Evolutionary conservation across 2,329 filamentous ascomycete genomes (phyloP).

Genomic region (Colletotrichum agaves): DNA sequence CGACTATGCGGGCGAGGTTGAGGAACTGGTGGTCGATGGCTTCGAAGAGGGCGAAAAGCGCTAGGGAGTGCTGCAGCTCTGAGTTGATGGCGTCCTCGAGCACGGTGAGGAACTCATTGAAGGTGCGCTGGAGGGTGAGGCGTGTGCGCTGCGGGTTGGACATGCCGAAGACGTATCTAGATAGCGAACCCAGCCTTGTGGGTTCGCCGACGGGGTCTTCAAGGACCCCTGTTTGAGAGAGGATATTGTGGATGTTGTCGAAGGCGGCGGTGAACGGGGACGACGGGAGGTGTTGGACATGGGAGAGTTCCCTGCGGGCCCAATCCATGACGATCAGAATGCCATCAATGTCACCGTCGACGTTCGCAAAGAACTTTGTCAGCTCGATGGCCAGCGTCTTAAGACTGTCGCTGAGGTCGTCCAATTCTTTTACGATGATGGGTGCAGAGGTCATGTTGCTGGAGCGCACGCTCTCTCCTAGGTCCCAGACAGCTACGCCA

Average conservation of each 20-base stretch:
- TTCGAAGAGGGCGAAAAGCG: conserved; percentile 90
- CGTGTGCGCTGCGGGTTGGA: conserved; percentile 85
- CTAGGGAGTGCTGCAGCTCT: conserved; percentile 82
- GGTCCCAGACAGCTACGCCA: conserved; percentile 92
- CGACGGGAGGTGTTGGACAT: conserved; percentile 70
- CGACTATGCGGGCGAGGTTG: conserved; percentile 85
- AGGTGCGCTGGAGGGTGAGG: conserved; percentile 84
- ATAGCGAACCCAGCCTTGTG: conserved; percentile 74
- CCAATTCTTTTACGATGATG: conserved; percentile 86
- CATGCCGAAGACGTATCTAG: conserved; percentile 81
- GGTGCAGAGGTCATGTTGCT: conserved; percentile 92
- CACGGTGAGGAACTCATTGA: conserved; percentile 85
- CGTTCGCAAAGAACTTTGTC: conserved; percentile 91
- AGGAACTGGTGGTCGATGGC: conserved; percentile 90
- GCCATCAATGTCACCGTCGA: conserved; percentile 92
- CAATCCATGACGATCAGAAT: conserved; percentile 97
- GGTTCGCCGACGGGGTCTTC: conserved; percentile 66
- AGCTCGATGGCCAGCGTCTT: conserved; percentile 87
- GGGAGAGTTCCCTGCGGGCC: conserved; percentile 85
- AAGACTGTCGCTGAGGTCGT: conserved; percentile 85
- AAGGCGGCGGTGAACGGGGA: conserved; percentile 77
- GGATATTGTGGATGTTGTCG: conserved; percentile 83
- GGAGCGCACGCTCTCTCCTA: conserved; percentile 87
- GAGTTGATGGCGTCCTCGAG: conserved; percentile 90
- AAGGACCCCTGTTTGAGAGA: conserved; percentile 72